These are phyloP conservation scores for Coemansia sp. DNA, from an alignment of 192 early-diverging fungal genomes.

Conservation along the genomic window DNA sequence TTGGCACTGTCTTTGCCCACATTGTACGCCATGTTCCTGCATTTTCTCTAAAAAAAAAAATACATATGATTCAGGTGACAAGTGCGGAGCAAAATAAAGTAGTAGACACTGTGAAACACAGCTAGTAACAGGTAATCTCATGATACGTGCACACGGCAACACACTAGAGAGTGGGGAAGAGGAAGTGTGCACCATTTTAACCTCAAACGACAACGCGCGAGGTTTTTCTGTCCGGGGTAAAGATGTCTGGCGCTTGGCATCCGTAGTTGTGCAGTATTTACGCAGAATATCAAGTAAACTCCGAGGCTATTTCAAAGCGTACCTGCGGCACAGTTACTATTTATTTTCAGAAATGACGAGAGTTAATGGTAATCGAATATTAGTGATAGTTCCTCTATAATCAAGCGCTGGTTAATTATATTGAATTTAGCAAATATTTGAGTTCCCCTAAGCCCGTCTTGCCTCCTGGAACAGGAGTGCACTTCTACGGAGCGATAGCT, in stretches of 20 bases:
- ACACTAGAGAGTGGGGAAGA: neutral
- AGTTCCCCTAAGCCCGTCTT: no score
- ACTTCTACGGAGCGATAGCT: no score
- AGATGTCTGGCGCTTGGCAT: neutral
- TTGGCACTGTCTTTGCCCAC: neutral
- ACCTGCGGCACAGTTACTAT: neutral
- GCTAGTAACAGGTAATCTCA: slow-evolving; percentile 3
- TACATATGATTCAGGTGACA: neutral
- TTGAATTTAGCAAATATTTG: no score
- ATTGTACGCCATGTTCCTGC: neutral
- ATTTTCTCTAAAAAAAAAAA: neutral
- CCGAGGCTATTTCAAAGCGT: neutral
- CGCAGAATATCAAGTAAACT: neutral
- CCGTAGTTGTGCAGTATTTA: neutral
- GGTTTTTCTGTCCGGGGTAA: neutral
- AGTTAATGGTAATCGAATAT: neutral
- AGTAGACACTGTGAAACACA: neutral
- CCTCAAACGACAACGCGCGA: neutral
- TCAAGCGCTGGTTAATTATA: no score
- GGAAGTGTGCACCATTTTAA: neutral
- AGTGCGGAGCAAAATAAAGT: neutral
- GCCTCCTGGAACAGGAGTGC: no score
- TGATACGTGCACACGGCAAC: neutral
- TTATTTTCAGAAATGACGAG: neutral
- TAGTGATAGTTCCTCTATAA: no score